Evolutionary conservation across 2,329 filamentous ascomycete genomes (phyloP).

Genomic region (Talaromyces islandicus): DNA sequence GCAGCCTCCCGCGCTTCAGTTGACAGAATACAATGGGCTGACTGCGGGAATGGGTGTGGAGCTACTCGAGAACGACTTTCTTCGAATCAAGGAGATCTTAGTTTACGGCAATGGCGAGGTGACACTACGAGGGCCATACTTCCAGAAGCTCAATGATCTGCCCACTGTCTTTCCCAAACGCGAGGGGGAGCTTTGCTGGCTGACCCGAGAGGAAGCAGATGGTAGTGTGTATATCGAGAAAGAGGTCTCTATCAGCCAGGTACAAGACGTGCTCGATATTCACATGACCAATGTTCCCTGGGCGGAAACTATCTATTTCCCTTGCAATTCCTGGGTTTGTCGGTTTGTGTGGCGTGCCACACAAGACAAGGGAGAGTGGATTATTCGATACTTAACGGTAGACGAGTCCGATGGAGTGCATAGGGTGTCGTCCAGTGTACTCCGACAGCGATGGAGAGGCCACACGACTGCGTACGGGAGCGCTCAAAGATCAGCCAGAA

Average conservation of each 20-base stretch:
- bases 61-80: conserved; percentile 32
- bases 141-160: conserved; percentile 26
- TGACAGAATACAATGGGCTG: conserved; percentile 13
- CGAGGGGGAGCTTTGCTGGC: conserved; percentile 41
- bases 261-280: conserved; percentile 41
- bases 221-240: conserved; percentile 13
- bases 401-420: conserved; percentile 24
- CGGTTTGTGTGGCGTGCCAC: conserved; percentile 28
- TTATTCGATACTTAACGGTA: conserved; percentile 24
- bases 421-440: conserved; percentile 3
- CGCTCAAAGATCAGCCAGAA: conserved; percentile 1
- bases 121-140: conserved; percentile 33
- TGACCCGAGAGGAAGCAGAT: conserved; percentile 28
- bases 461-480: conserved; percentile 25
- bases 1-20: not conserved
- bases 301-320: conserved; percentile 13
- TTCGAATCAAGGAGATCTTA: conserved; percentile 35
- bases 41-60: conserved; percentile 27
- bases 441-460: conserved; percentile 30
- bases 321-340: conserved; percentile 20
- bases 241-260: conserved; percentile 35
- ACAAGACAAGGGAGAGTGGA: conserved; percentile 17
- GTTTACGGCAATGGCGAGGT: conserved; percentile 17
- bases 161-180: conserved; percentile 31
- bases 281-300: conserved; percentile 48